Evolutionary conservation across 2,329 filamentous ascomycete genomes (phyloP), one percentile per base, ranked within the genome.

Genomic region (Paramyrothecium roridum): DNA sequence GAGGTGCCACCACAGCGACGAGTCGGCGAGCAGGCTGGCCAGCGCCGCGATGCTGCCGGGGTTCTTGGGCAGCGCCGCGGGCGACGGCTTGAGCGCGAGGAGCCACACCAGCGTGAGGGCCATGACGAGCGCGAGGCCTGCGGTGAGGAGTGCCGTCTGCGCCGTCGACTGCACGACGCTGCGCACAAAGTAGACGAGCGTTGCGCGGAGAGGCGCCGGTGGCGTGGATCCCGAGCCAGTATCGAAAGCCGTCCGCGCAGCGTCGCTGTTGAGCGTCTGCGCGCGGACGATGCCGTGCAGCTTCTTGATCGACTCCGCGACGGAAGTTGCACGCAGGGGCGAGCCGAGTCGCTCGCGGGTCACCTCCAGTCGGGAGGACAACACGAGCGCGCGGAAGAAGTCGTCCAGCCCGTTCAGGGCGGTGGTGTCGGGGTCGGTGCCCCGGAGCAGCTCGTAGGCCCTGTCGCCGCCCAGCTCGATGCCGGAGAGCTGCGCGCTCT

Each of bases 31-130:
- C 37, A 68, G 62, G 54, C 65, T 67, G 22, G 63, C 66, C 52
- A 62, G 63, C 11, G 65, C 65, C 11, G 65, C 66, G 23, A 68
- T 65, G 33, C 65, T 67, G 10, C 66, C 61, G 2, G 66, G 66
- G 51, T 61, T 63, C 53, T 67, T 67, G 22, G 64, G 57, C 8
- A 68, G 43, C 19, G 53, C 52, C 17, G 57, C 61, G n/a, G 59
- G 60, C 16, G 59, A 53, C 50, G 53, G 59, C n/a, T 63, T 64
- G 10, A 64, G 61, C 13, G 67, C 52, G n/a, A 59, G 59, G 30
- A 67, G 50, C 49, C 49, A 51, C 11, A 51, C 37, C 12, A 26
- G 23, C 49, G 33, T 37, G 3, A 62, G 34, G n/a, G 56, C 60
- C 11, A 66, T 54, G 21, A 62, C 47, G 6, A 67, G 51, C 1